Evolutionary conservation across 139 green algal species (phyloP).

Genomic region (Mesotaenium endlicherianum): DNA sequence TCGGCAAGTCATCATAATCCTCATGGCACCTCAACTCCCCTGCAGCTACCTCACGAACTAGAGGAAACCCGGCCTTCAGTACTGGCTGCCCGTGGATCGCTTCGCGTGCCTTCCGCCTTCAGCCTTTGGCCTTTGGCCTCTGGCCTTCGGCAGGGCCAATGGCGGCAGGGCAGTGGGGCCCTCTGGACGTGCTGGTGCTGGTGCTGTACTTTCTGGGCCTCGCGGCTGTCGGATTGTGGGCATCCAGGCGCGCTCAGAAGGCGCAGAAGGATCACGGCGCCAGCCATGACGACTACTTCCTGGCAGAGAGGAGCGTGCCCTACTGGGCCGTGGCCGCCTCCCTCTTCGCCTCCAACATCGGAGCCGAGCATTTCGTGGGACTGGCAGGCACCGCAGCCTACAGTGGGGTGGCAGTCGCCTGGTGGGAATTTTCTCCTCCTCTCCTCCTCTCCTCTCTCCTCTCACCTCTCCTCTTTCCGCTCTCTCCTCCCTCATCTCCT

Average conservation of each 20-base stretch:
- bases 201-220: constrained; percentile 41
- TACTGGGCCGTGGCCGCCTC: constrained; percentile 53
- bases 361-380: constrained; percentile 59
- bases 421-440: neutral
- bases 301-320: constrained; percentile 24
- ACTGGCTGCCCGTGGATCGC: too few species aligned
- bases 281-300: constrained; percentile 31
- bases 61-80: too few species aligned
- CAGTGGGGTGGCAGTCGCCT: constrained; percentile 31
- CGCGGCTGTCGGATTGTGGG: constrained; percentile 13
- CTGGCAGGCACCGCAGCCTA: constrained; percentile 56
- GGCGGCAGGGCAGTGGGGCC: too few species aligned
- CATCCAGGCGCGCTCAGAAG: neutral
- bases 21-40: too few species aligned
- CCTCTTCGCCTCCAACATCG: constrained; percentile 57
- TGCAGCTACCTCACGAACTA: too few species aligned
- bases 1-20: too few species aligned
- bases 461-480: neutral
- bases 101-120: too few species aligned
- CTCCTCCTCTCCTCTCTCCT: neutral
- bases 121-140: too few species aligned
- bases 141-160: too few species aligned
- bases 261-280: neutral
- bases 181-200: neutral
- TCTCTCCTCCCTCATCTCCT: neutral